A percentile compares a stretch with the other conserved stretches of the same genome.
Conservation (phyloP, 371 early-diverging fungal species). For the Coemansia sp. region DNA sequence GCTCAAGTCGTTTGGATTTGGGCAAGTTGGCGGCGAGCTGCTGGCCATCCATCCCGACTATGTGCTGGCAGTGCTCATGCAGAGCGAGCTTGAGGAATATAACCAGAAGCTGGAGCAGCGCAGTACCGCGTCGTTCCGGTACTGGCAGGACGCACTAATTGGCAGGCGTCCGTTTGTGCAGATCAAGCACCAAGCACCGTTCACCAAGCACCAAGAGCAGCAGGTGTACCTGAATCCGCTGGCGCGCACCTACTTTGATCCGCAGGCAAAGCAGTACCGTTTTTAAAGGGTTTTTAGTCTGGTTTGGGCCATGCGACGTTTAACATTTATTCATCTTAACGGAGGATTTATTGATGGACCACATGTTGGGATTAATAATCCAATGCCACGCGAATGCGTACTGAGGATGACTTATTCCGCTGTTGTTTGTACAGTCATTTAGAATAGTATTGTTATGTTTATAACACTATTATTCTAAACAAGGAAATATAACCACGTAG, state of each 20-base stretch:
- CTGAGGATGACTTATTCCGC: neutral
- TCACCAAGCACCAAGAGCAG: slow-evolving; percentile 76
- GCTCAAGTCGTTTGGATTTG: slow-evolving; percentile 94
- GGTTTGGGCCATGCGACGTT: neutral
- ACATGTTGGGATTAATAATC: neutral
- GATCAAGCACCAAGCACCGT: slow-evolving; percentile 87
- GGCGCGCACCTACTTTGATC: slow-evolving; percentile 56
- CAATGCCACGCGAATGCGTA: neutral
- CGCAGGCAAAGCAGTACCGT: slow-evolving; percentile 1
- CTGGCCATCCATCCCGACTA: slow-evolving; percentile 81
- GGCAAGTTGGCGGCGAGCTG: slow-evolving; percentile 93
- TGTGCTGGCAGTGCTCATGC: slow-evolving; percentile 73
- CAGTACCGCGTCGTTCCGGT: slow-evolving; percentile 78
- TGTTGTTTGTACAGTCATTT: too few species aligned
- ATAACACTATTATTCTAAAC: too few species aligned
- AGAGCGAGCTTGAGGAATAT: slow-evolving; percentile 70
- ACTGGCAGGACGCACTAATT: slow-evolving; percentile 86
- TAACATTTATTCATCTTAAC: too few species aligned
- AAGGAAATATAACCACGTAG: too few species aligned
- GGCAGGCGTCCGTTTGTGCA: slow-evolving; percentile 80
- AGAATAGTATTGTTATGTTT: too few species aligned
- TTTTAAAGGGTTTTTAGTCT: slow-evolving; percentile 1
- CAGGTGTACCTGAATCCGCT: slow-evolving; percentile 85
- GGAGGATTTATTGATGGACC: neutral
- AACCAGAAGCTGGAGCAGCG: slow-evolving; percentile 65